A percentile compares a stretch with the other conserved stretches of the same genome.
phyloP scores from a whole-genome alignment of 331 rosid genomes.

The Cucumis variabilis region DNA sequence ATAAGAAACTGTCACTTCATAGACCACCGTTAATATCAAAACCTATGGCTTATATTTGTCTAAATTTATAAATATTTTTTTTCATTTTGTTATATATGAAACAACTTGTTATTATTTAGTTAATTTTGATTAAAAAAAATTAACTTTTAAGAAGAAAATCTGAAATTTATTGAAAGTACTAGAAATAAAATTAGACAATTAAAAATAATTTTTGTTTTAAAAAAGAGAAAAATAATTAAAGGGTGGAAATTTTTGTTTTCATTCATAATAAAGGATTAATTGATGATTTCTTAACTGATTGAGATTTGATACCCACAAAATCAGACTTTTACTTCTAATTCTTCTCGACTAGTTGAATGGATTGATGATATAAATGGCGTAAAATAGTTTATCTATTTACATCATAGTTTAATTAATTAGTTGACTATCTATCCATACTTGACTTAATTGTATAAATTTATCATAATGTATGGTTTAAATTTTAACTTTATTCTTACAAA shows the following conservation, averaged over 20 bases:
- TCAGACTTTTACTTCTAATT: constrained; percentile 44
- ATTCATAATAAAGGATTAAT: constrained; percentile 4
- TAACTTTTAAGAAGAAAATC: no score
- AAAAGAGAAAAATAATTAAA: not conserved
- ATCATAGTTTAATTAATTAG: constrained; percentile 40
- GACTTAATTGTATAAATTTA: not conserved
- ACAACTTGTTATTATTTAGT: no score
- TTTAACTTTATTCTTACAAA: no score
- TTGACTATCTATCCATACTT: constrained; percentile 34
- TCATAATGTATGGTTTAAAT: not conserved
- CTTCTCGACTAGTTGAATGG: not conserved
- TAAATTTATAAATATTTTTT: no score
- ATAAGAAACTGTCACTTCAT: no score
- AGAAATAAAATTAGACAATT: no score
- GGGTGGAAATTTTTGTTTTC: not conserved
- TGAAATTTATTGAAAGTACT: no score
- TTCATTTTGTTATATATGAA: no score
- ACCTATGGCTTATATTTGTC: no score
- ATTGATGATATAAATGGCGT: constrained; percentile 22
- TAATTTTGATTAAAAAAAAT: no score
- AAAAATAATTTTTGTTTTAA: no score
- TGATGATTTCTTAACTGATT: constrained; percentile 72
- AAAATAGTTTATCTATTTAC: constrained; percentile 50
- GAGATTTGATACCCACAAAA: constrained; percentile 87
- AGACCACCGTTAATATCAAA: no score